A percentile compares a stretch with the other conserved stretches of the same genome.
phyloP scores from a whole-genome alignment of 108 stramenopile genomes.

The Skeletonema costatum region DNA sequence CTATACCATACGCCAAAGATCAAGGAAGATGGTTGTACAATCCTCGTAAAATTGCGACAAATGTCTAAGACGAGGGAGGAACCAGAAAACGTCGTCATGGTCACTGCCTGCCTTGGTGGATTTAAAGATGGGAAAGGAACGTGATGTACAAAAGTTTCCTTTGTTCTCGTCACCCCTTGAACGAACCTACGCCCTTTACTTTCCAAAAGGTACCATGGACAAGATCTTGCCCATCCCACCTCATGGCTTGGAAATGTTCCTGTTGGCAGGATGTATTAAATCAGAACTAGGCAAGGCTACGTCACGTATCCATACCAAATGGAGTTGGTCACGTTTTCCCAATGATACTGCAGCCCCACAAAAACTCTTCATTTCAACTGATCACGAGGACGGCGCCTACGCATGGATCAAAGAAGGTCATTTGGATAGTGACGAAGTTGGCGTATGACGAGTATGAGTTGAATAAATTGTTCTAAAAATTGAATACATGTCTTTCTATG shows the following conservation, averaged over 20 bases:
- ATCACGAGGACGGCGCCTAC: background rate
- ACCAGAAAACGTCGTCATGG: background rate
- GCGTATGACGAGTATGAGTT: background rate
- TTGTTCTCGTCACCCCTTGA: too few relatives aligned
- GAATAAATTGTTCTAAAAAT: too few relatives aligned
- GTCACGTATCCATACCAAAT: too few relatives aligned
- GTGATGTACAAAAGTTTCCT: too few relatives aligned
- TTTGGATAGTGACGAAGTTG: background rate
- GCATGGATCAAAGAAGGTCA: background rate
- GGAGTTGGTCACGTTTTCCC: too few relatives aligned
- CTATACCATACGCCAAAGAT: slow-evolving; percentile 48
- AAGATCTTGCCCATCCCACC: background rate
- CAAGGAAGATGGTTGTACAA: slow-evolving; percentile 53
- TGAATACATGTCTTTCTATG: too few relatives aligned
- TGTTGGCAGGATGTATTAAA: background rate
- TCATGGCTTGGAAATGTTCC: background rate
- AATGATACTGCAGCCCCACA: too few relatives aligned
- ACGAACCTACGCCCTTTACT: too few relatives aligned
- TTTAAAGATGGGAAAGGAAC: too few relatives aligned
- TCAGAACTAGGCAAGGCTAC: too few relatives aligned
- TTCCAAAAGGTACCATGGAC: too few relatives aligned
- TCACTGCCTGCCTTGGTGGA: background rate
- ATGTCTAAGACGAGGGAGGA: background rate
- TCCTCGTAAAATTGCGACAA: slow-evolving; percentile 28
- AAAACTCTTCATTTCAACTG: too few relatives aligned